phyloP scores from a whole-genome alignment of 2,329 filamentous ascomycete genomes.

The Conoideocrella luteorostrata region DNA sequence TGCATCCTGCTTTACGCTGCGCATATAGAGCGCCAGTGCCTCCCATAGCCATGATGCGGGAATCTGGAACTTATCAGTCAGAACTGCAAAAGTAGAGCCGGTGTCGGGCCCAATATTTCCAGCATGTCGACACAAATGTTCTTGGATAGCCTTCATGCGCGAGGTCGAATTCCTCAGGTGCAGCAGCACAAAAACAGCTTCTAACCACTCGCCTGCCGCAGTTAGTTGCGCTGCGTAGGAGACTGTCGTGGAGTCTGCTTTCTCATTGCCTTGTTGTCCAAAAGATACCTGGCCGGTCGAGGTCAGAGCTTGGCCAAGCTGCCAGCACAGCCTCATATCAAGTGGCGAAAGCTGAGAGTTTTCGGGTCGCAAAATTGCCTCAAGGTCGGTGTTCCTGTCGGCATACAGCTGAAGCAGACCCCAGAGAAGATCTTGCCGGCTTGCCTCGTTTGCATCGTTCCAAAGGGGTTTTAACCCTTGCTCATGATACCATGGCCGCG shows the following conservation, averaged over 20 bases:
- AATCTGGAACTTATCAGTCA: conserved; percentile 62
- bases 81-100: conserved; percentile 48
- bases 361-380: conserved; percentile 67
- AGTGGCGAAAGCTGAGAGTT: conserved; percentile 70
- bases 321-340: conserved; percentile 74
- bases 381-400: conserved; percentile 49
- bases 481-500: conserved; percentile 65
- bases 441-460: conserved; percentile 50
- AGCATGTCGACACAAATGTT: conserved; percentile 69
- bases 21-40: conserved; percentile 77
- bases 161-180: conserved; percentile 61
- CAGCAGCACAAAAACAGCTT: conserved; percentile 69
- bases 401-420: conserved; percentile 78
- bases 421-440: conserved; percentile 76
- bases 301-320: conserved; percentile 65
- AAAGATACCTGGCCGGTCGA: conserved; percentile 46
- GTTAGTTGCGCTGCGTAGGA: conserved; percentile 61
- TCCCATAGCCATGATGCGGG: conserved; percentile 78
- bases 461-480: conserved; percentile 52
- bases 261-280: conserved; percentile 47
- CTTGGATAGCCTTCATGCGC: conserved; percentile 62
- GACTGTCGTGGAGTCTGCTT: conserved; percentile 59
- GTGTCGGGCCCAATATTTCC: conserved; percentile 55
- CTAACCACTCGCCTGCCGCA: conserved; percentile 58
- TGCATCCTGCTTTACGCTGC: conserved; percentile 63